Conservation (phyloP, 2,329 filamentous ascomycete genomes). For the Fusarium sp. region DNA sequence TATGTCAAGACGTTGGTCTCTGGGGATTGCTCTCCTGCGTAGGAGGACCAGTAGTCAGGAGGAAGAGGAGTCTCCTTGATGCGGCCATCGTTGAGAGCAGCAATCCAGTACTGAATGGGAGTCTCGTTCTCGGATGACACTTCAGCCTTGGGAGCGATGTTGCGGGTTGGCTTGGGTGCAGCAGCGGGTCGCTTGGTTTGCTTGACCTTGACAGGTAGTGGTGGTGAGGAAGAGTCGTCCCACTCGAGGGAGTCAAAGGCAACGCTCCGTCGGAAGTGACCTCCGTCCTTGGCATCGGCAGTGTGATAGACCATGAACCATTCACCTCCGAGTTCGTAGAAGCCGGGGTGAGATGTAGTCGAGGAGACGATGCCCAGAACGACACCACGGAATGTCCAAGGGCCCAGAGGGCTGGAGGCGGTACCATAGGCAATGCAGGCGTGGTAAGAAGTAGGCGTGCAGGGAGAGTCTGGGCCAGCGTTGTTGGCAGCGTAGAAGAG, state of each 20-base stretch:
- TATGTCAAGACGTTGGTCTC: slow-evolving; percentile 47
- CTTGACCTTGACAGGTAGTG: slow-evolving; percentile 45
- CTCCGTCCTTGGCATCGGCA: slow-evolving; percentile 49
- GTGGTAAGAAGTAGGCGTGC: slow-evolving; percentile 54
- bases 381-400: slow-evolving; percentile 51
- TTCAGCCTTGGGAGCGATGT: slow-evolving; percentile 47
- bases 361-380: slow-evolving; percentile 52
- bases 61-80: slow-evolving; percentile 49
- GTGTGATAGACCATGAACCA: slow-evolving; percentile 53
- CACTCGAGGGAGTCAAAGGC: slow-evolving; percentile 51
- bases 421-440: slow-evolving; percentile 54
- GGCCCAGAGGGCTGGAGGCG: slow-evolving; percentile 48
- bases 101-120: slow-evolving; percentile 54
- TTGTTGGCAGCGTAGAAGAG: slow-evolving; percentile 56
- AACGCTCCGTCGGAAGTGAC: slow-evolving; percentile 52
- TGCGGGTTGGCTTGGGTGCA: slow-evolving; percentile 46
- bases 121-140: slow-evolving; percentile 42
- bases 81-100: slow-evolving; percentile 49
- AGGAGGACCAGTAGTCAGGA: slow-evolving; percentile 54
- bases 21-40: slow-evolving; percentile 47
- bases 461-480: slow-evolving; percentile 50
- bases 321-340: slow-evolving; percentile 44
- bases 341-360: slow-evolving; percentile 53
- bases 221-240: slow-evolving; percentile 46
- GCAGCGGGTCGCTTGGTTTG: slow-evolving; percentile 45